Evolutionary conservation across 352 stramenopile species (phyloP).

Genomic region (Pythium aquatile): DNA sequence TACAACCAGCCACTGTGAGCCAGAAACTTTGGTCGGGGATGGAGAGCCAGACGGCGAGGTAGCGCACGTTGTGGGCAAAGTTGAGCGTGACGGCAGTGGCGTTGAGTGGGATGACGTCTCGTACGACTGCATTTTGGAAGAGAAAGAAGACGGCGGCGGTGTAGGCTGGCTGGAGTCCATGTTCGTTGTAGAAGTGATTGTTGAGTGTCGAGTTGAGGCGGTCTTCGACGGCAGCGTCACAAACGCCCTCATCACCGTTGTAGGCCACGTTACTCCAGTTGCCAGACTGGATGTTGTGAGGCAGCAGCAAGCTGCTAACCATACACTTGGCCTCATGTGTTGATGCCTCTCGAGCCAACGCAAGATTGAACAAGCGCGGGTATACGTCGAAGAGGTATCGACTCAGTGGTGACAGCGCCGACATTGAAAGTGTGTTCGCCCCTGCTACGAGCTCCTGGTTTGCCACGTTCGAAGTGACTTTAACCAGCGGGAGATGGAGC

Average conservation of each 20-base stretch:
- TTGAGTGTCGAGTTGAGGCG: not conserved
- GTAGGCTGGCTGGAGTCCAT: conserved; percentile 1
- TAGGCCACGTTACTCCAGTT: not conserved
- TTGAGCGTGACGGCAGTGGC: too few species aligned
- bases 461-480: not conserved
- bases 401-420: too few species aligned
- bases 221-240: not conserved
- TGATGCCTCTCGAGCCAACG: too few species aligned
- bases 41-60: not conserved
- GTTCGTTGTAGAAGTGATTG: conserved; percentile 8
- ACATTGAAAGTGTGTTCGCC: not conserved
- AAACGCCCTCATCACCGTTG: too few species aligned
- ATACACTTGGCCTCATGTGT: too few species aligned
- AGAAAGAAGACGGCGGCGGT: conserved; percentile 2
- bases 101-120: not conserved
- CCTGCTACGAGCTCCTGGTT: not conserved
- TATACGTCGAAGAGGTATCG: too few species aligned
- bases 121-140: conserved; percentile 5
- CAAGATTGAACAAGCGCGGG: too few species aligned
- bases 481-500: not conserved
- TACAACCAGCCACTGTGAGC: not conserved
- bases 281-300: not conserved
- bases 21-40: not conserved
- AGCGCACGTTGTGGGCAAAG: not conserved
- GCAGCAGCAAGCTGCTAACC: not conserved